Conservation (phyloP, 441 rosid genomes). For the Jatropha multifida region DNA sequence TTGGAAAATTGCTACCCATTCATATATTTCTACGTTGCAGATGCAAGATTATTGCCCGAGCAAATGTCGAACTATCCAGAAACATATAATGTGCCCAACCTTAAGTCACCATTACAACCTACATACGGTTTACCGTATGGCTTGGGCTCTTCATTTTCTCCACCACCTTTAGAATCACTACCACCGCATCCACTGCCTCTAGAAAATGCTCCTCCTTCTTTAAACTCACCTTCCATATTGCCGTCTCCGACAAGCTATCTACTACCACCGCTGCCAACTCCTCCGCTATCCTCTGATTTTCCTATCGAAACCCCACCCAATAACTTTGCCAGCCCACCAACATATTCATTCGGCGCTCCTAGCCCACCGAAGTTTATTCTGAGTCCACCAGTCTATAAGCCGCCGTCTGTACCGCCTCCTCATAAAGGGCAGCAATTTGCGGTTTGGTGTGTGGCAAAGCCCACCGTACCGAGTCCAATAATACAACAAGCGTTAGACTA, state of each 20-base stretch:
- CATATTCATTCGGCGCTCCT: slow-evolving; percentile 13
- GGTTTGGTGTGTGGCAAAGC: slow-evolving; percentile 84
- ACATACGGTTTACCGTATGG: slow-evolving; percentile 8
- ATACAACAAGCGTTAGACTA: slow-evolving; percentile 77
- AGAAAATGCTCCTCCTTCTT: slow-evolving; percentile 22
- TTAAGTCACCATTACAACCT: not conserved
- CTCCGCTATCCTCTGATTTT: slow-evolving; percentile 10
- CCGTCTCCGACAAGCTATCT: too few species aligned
- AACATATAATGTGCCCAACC: not conserved
- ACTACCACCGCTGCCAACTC: slow-evolving; percentile 12
- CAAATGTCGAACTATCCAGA: not conserved
- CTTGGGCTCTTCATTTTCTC: slow-evolving; percentile 28
- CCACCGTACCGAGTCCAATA: slow-evolving; percentile 65
- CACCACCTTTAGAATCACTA: slow-evolving; percentile 35
- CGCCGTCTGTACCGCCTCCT: slow-evolving; percentile 56
- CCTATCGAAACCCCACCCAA: slow-evolving; percentile 17
- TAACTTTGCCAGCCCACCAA: slow-evolving; percentile 5
- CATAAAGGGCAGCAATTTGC: slow-evolving; percentile 35
- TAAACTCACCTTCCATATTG: slow-evolving; percentile 23
- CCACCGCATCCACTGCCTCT: slow-evolving; percentile 30
- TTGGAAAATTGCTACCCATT: not conserved
- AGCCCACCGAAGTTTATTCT: slow-evolving; percentile 18
- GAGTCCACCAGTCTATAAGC: slow-evolving; percentile 30
- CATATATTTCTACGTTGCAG: slow-evolving; percentile 9
- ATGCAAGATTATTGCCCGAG: slow-evolving; percentile 25